Percentiles rank a stretch among this genome's conserved stretches.
These are phyloP conservation scores for Erythrophleum fordii DNA, from an alignment of 306 rosid genomes.

Conservation along the genomic window DNA sequence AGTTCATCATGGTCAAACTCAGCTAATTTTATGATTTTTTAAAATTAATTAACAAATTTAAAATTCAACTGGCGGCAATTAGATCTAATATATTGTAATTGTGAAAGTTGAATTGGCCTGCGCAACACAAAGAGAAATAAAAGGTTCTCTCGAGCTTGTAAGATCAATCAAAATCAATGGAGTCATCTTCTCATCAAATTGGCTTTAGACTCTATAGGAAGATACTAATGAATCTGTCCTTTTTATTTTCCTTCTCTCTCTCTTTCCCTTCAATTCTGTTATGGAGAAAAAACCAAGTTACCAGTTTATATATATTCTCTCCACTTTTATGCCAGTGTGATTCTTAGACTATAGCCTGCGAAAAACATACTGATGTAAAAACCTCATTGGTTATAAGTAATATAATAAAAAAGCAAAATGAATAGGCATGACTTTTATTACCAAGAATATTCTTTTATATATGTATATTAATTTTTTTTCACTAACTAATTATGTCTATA, in stretches of 20 bases:
- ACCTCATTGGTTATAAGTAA: conserved; percentile 7
- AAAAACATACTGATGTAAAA: background rate
- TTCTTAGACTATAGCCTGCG: conserved; percentile 18
- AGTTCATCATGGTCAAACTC: background rate
- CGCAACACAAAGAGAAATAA: background rate
- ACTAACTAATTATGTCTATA: background rate
- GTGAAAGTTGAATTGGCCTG: background rate
- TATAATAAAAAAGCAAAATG: background rate
- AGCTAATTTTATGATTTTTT: background rate
- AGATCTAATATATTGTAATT: background rate
- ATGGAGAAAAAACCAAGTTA: background rate
- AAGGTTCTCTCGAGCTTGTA: background rate
- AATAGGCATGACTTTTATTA: background rate
- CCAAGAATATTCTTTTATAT: background rate
- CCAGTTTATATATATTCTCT: conserved; percentile 1
- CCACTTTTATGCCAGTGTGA: background rate
- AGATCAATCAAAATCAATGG: conserved; percentile 21
- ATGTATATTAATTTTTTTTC: background rate
- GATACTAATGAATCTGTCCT: conserved; percentile 19
- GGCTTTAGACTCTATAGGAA: conserved; percentile 4
- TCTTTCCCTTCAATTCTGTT: background rate
- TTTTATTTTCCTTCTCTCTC: background rate
- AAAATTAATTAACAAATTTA: too few species aligned
- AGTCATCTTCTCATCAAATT: background rate
- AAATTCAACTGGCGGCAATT: background rate